These are phyloP conservation scores for Phytophthora pseudosyringae DNA, from an alignment of 352 stramenopile genomes.

Conservation along the genomic window DNA sequence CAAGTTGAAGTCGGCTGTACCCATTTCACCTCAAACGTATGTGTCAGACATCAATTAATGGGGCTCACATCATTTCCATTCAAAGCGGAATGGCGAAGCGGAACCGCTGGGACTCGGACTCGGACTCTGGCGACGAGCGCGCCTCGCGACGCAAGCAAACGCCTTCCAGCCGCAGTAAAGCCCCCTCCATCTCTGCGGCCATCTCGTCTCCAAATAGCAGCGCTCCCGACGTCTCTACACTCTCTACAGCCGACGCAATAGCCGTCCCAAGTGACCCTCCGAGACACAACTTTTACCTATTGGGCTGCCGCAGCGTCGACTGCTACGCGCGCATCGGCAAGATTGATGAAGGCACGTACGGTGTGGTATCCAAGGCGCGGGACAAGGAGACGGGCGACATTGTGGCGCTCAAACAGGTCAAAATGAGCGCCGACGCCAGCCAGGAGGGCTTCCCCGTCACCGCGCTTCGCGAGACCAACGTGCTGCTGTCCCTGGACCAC, in stretches of 20 bases:
- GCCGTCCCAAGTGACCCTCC: conserved; percentile 9
- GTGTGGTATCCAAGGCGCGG: conserved; percentile 95
- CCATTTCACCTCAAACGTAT: background rate
- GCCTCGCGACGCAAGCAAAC: conserved; percentile 21
- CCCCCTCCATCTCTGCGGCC: background rate
- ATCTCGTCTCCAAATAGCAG: conserved; percentile 10
- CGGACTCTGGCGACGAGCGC: conserved; percentile 48
- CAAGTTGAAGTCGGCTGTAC: conserved; percentile 3
- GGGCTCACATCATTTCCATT: conserved; percentile 9
- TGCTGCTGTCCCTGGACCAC: conserved; percentile 81
- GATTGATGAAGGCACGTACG: conserved; percentile 97
- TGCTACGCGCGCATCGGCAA: conserved; percentile 94
- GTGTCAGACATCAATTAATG: background rate
- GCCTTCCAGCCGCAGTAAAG: background rate
- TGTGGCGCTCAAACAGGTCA: conserved; percentile 94
- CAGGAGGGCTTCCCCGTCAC: conserved; percentile 88
- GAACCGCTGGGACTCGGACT: conserved; percentile 79
- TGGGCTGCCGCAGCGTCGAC: conserved; percentile 95
- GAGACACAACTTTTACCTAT: conserved; percentile 76
- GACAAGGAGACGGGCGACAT: conserved; percentile 92
- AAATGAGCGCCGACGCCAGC: conserved; percentile 77
- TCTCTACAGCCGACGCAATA: conserved; percentile 11
- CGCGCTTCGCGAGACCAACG: conserved; percentile 87
- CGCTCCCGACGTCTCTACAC: background rate
- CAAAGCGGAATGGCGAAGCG: conserved; percentile 49